A percentile compares a stretch with the other conserved stretches of the same genome.
phyloP scores from a whole-genome alignment of 1,284 basidiomycete species.

The Inonotus hispidus region DNA sequence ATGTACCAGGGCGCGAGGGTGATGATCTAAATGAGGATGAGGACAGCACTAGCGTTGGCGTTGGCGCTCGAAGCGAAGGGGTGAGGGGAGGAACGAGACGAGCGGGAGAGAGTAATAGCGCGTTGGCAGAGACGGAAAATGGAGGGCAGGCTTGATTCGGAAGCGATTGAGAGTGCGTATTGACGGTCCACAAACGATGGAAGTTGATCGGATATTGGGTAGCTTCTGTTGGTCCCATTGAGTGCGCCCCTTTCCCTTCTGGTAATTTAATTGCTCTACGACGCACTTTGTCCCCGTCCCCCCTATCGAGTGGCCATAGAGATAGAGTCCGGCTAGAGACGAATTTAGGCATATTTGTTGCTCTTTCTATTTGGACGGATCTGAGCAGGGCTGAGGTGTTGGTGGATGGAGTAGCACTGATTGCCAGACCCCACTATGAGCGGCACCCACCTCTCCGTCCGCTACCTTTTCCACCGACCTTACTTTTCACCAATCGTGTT shows the following conservation, averaged over 20 bases:
- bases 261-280: not conserved
- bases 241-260: not conserved
- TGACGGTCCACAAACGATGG: not conserved
- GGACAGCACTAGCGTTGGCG: conserved; percentile 20
- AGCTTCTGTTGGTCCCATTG: not conserved
- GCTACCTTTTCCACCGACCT: too few species aligned
- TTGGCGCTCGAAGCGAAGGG: not conserved
- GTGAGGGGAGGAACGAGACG: conserved; percentile 8
- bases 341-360: not conserved
- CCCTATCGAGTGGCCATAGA: not conserved
- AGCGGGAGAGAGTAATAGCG: not conserved
- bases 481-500: too few species aligned
- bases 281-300: not conserved
- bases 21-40: not conserved
- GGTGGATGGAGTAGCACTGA: too few species aligned
- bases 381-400: too few species aligned
- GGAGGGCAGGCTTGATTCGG: not conserved
- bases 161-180: not conserved
- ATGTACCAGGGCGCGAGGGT: conserved; percentile 18
- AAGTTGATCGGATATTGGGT: not conserved
- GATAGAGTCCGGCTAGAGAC: not conserved
- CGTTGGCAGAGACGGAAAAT: not conserved
- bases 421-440: too few species aligned
- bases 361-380: not conserved
- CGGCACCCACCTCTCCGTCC: too few species aligned